Base-by-base conservation (phyloP, 2,329 filamentous ascomycete genomes). In the Celoporthe dispersa region DNA sequence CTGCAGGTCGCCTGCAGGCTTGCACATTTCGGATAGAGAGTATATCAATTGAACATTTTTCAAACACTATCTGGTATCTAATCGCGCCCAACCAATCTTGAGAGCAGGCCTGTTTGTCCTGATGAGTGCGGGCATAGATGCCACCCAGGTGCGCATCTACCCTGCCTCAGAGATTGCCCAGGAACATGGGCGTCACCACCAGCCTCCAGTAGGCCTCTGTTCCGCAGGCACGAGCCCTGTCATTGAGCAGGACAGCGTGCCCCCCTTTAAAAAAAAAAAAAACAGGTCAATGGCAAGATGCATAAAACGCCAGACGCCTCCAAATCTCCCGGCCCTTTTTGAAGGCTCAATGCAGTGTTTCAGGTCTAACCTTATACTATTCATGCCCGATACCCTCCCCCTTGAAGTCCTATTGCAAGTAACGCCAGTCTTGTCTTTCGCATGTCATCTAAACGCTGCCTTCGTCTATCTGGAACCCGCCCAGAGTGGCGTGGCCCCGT, bases 241-340 rank as follows among this genome's bases (percentile, higher is more conserved):
- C 39, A 48, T 31, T 31, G 12, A 31, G 37, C 39, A 41, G 28
- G 41, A 28, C 19, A 44, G 19, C 12, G 39, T 25, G 33, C 16
- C 3, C 11, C 25, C 37, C 22, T 5, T n/a, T n/a, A n/a, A n/a
- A n/a, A n/a, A n/a, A n/a, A n/a, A n/a, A n/a, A n/a, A 11, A 22
- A 31, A 64, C 31, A 39, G 12, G 28, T 31, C n/a, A 39, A 19
- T 19, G 41, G 41, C 37, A 48, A 19, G 22, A 64, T 48, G 16
- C 41, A 39, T 41, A 67, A 67, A 67, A 62, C 66, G 66, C 66
- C 66, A 35, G 41, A 37, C 41, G 57, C 57, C 66, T 35, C 66
- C 28, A 22, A 22, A 3, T 8, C 28, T 33, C 37, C 62, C 41
- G 28, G 14, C 41, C 39, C 62, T 14, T 35, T 22, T 48, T 48